Percentiles rank a stretch among this genome's conserved stretches.
phyloP scores from a whole-genome alignment of 331 rosid species.

The Malus hybrid region DNA sequence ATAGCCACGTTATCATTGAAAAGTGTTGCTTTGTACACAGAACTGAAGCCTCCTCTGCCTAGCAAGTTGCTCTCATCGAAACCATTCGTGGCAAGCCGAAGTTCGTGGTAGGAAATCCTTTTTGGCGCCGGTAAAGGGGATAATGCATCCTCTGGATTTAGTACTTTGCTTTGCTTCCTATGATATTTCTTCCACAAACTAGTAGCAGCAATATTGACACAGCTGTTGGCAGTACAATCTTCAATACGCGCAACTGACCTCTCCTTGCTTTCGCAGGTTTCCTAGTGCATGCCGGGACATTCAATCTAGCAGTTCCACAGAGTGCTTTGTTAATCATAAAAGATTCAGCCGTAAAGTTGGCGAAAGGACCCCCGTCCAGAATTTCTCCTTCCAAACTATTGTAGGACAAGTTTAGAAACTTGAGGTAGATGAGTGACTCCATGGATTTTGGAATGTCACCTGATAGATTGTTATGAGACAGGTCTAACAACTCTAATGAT shows the following conservation, averaged over 20 bases:
- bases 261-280: not conserved
- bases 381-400: conserved; percentile 31
- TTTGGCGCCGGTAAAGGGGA: not conserved
- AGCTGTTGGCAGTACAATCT: not conserved
- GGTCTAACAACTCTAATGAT: conserved; percentile 21
- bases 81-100: conserved; percentile 19
- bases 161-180: not conserved
- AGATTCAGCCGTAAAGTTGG: conserved; percentile 19
- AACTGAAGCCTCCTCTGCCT: conserved; percentile 26
- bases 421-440: conserved; percentile 12
- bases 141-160: not conserved
- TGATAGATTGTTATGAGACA: conserved; percentile 21
- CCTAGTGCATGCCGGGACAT: conserved; percentile 15
- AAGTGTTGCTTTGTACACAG: conserved; percentile 26
- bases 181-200: not conserved
- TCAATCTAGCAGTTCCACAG: conserved; percentile 15
- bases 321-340: conserved; percentile 28
- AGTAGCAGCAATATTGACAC: not conserved
- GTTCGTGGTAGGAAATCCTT: conserved; percentile 25
- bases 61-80: conserved; percentile 17
- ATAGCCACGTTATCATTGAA: conserved; percentile 14
- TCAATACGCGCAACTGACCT: not conserved
- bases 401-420: conserved; percentile 22
- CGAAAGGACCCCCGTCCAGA: conserved; percentile 27
- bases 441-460: conserved; percentile 27